These are phyloP conservation scores for Endogone sp. DNA, from an alignment of 192 early-diverging fungal genomes.

Conservation along the genomic window DNA sequence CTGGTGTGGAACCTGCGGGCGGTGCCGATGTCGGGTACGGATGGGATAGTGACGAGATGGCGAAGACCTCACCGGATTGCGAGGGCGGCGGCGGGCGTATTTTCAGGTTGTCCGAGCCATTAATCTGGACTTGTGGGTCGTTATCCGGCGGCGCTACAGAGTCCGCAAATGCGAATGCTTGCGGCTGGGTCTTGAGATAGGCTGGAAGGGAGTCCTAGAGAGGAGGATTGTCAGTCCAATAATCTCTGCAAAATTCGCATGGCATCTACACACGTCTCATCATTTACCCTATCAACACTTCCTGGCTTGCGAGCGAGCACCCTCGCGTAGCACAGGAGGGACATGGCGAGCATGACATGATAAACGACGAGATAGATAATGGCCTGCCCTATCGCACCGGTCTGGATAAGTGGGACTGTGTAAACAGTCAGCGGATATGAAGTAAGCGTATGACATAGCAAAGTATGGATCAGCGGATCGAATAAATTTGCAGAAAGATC, in stretches of 20 bases:
- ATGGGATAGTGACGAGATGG: background rate
- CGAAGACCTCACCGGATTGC: slow-evolving; percentile 2
- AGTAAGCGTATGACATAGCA: background rate
- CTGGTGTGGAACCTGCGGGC: slow-evolving; percentile 4
- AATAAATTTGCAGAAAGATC: background rate
- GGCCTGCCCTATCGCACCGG: slow-evolving; percentile 8
- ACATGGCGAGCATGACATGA: slow-evolving; percentile 28
- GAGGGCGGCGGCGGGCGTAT: background rate
- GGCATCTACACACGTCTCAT: background rate
- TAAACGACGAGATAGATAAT: slow-evolving; percentile 32
- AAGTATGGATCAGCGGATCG: background rate
- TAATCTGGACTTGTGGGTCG: no score
- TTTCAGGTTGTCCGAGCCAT: background rate
- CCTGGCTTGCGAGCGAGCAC: slow-evolving; percentile 37
- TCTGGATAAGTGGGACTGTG: slow-evolving; percentile 13
- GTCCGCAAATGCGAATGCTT: slow-evolving; percentile 2
- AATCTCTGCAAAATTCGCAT: slow-evolving; percentile 2
- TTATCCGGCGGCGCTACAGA: slow-evolving; percentile 8
- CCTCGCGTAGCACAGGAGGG: slow-evolving; percentile 37
- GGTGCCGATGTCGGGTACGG: no score
- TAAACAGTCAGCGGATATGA: background rate
- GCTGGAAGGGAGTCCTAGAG: background rate
- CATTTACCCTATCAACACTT: slow-evolving; percentile 34
- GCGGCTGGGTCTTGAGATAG: background rate
- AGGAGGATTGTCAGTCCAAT: background rate